Evolutionary conservation across 441 rosid species (phyloP).

Genomic region (Geranium incanum): DNA sequence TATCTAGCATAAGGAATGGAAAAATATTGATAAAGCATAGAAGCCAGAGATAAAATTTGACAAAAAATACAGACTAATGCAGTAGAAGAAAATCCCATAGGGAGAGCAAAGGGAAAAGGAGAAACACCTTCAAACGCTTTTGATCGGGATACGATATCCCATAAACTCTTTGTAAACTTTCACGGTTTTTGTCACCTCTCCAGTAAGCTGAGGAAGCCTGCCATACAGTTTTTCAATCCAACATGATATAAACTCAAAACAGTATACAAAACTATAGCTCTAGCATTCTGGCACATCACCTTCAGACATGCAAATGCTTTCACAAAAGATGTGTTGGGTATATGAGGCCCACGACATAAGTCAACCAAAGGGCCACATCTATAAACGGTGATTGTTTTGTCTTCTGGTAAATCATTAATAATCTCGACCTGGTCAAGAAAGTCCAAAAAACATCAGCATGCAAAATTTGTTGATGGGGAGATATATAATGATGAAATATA

Average conservation of each 20-base stretch:
- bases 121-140: constrained; percentile 64
- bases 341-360: constrained; percentile 98
- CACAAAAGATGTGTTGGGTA: constrained; percentile 90
- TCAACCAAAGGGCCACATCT: constrained; percentile 96
- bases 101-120: neutral
- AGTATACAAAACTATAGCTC: constrained; percentile 14
- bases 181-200: constrained; percentile 82
- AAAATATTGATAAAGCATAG: neutral
- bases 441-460: constrained; percentile 17
- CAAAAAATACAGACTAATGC: neutral
- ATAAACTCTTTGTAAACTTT: constrained; percentile 93
- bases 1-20: neutral
- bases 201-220: constrained; percentile 99
- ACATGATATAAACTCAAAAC: constrained; percentile 14
- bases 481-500: neutral
- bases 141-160: constrained; percentile 95
- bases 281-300: constrained; percentile 35
- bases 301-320: constrained; percentile 90
- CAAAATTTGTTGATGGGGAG: neutral
- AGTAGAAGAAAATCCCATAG: neutral
- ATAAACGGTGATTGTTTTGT: constrained; percentile 87
- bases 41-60: neutral
- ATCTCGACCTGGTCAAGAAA: constrained; percentile 62
- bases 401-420: constrained; percentile 75
- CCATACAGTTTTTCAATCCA: constrained; percentile 18